A percentile compares a stretch with the other conserved stretches of the same genome.
phyloP scores from a whole-genome alignment of 2,329 filamentous ascomycete genomes.

The Colletotrichum gloeosporioides region DNA sequence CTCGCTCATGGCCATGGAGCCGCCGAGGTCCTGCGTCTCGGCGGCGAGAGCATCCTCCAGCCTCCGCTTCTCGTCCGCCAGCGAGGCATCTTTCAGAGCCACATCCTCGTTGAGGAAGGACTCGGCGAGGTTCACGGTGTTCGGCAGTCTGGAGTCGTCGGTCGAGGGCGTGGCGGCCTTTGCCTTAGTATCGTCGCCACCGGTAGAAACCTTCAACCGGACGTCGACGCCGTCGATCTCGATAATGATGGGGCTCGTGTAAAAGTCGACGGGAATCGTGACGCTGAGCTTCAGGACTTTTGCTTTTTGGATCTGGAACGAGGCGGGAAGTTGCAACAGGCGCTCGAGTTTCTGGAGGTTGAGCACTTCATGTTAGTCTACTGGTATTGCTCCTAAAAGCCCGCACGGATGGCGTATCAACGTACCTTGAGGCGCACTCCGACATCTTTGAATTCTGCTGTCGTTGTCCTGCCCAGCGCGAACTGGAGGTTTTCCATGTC shows the following conservation, averaged over 20 bases:
- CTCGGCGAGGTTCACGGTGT: conserved; percentile 74
- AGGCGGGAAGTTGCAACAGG: conserved; percentile 75
- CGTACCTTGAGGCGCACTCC: conserved; percentile 74
- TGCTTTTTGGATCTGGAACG: conserved; percentile 75
- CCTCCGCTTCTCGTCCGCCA: conserved; percentile 64
- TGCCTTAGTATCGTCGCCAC: conserved; percentile 31
- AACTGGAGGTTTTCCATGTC: conserved; percentile 88
- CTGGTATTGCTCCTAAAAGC: too few species aligned
- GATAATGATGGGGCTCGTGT: conserved; percentile 80
- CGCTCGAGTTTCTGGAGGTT: conserved; percentile 77
- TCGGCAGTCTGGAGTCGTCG: conserved; percentile 57
- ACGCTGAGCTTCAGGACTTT: conserved; percentile 78
- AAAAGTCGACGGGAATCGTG: conserved; percentile 87
- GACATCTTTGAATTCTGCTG: conserved; percentile 86
- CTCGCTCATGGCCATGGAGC: conserved; percentile 62
- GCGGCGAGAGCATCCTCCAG: conserved; percentile 72
- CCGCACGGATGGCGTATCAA: not conserved
- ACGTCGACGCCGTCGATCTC: conserved; percentile 84
- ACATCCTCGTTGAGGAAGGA: conserved; percentile 64
- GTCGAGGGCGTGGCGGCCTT: conserved; percentile 26
- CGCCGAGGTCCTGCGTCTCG: conserved; percentile 66
- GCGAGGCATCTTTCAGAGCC: conserved; percentile 64
- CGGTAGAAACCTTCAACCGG: conserved; percentile 58
- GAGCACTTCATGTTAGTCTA: not conserved
- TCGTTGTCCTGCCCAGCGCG: conserved; percentile 79